A percentile compares a stretch with the other conserved stretches of the same genome.
Evolutionary conservation across 1,139 yeast species (phyloP).

Genomic region (Yamadazyma membranifaciens): DNA sequence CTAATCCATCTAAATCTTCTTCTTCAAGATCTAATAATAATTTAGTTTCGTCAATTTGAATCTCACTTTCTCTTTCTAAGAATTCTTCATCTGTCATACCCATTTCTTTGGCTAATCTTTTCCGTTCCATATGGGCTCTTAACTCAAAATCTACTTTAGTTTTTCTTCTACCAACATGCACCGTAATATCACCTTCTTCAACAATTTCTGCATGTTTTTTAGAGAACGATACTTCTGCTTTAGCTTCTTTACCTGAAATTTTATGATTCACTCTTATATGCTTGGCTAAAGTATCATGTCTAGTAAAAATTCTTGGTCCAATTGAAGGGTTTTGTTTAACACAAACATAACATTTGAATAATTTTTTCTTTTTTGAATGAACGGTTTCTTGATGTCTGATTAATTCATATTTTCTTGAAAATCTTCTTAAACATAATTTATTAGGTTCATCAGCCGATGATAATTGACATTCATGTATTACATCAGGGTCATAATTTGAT

Average conservation of each 20-base stretch:
- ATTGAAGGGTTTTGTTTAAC: slow-evolving; percentile 55
- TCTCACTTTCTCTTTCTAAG: slow-evolving; percentile 11
- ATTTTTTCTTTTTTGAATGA: slow-evolving; percentile 83
- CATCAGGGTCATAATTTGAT: slow-evolving; percentile 50
- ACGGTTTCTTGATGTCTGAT: slow-evolving; percentile 96
- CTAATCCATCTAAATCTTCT: slow-evolving; percentile 8
- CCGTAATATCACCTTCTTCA: slow-evolving; percentile 45
- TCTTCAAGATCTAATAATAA: slow-evolving; percentile 16
- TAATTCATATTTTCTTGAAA: slow-evolving; percentile 91
- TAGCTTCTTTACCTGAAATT: slow-evolving; percentile 65
- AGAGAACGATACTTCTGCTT: slow-evolving; percentile 48
- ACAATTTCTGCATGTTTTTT: slow-evolving; percentile 48
- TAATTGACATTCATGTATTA: slow-evolving; percentile 48
- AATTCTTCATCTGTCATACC: slow-evolving; percentile 11
- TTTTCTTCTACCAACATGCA: slow-evolving; percentile 48
- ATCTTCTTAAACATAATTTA: slow-evolving; percentile 71
- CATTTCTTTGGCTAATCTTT: slow-evolving; percentile 21
- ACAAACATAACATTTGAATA: slow-evolving; percentile 85
- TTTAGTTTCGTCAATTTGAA: slow-evolving; percentile 11
- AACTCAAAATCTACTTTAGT: slow-evolving; percentile 50
- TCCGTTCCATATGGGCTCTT: slow-evolving; percentile 47
- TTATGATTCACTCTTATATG: slow-evolving; percentile 90
- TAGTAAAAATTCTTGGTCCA: slow-evolving; percentile 74
- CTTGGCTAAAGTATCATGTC: slow-evolving; percentile 92
- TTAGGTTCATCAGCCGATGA: slow-evolving; percentile 50